Evolutionary conservation across 2,329 filamentous ascomycete genomes (phyloP), one percentile per base, ranked within the genome.

Genomic region (Massarina eburnea): DNA sequence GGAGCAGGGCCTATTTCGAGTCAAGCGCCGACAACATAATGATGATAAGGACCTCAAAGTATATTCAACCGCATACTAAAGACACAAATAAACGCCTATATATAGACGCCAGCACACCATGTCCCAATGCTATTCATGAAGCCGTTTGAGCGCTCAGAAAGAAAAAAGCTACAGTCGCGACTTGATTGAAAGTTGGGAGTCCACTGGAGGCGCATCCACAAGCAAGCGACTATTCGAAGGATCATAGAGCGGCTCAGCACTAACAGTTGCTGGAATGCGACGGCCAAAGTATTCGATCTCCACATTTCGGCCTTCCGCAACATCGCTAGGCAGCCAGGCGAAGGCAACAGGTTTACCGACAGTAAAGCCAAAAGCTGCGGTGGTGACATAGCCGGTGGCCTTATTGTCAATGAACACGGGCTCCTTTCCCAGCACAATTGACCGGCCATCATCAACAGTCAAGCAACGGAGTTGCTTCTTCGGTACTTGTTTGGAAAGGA

Each of bases 211-310:
- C n/a, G 19, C 35, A 7, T 42, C n/a, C 17, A 15, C 32, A 21
- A 58, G 58, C 39, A 76, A 48, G 15, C 68, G 67, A 17, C 55
- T 71, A 55, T 67, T 67, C 30, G 71, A 59, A 1, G 73, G 71
- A 50, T 78, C 74, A 46, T 75, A 74, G 34, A 80, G 42, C 8
- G 80, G 76, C 37, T 82, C 80, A 1, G 68, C 50, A 0, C 70
- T 66, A 1, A 85, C 76, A 3, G 80, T 83, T 0, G 82, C 82
- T 39, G 56, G 54, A 41, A 84, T 76, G 9, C 72, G 71, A 46
- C 66, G 68, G 4, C 81, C 80, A 62, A 85, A 85, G 57, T 85
- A 85, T 54, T 83, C 80, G 45, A 85, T 73, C 57, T 84, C 80
- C 0, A 85, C 79, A 0, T 54, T 45, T 3, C 76, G 71, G 0